A percentile compares a stretch with the other conserved stretches of the same genome.
Conservation (phyloP, 768 basidiomycete genomes). For the Coprinopsis strossmayeri region DNA sequence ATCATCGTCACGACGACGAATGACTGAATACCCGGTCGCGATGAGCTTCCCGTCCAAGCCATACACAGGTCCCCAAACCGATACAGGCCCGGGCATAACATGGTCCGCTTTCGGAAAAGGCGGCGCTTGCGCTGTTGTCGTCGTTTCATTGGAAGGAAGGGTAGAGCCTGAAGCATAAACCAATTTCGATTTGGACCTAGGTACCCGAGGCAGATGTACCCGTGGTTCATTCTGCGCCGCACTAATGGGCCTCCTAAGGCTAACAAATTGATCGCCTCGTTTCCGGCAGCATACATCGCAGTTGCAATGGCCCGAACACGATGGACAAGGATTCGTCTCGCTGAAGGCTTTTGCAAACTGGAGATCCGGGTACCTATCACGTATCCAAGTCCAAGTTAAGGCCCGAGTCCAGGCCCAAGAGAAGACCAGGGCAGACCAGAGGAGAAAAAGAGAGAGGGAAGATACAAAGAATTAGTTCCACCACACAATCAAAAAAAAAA, state of each 20-base stretch:
- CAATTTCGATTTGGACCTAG: not conserved
- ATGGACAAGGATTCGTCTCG: not conserved
- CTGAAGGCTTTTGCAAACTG: not conserved
- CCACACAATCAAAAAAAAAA: no score
- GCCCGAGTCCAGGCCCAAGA: not conserved
- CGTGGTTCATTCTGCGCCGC: not conserved
- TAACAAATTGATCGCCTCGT: conserved; percentile 5
- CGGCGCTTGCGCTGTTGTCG: no score
- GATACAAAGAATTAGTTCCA: not conserved
- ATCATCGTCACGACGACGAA: no score
- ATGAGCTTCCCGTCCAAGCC: conserved; percentile 4
- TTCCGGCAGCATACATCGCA: conserved; percentile 8
- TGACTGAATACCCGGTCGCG: not conserved
- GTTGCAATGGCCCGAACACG: conserved; percentile 1
- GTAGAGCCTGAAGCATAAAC: not conserved
- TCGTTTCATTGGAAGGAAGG: no score
- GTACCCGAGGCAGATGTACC: not conserved
- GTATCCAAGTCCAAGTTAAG: not conserved
- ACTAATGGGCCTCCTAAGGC: not conserved
- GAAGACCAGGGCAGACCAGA: no score
- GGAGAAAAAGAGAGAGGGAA: no score
- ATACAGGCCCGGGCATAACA: not conserved
- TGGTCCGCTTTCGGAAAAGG: not conserved
- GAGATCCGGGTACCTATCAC: conserved; percentile 3
- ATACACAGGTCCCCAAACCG: conserved; percentile 4